Percentiles rank a stretch among this genome's conserved stretches.
Conservation (phyloP, 768 basidiomycete species). For the Hydnomerulius pinastri region DNA sequence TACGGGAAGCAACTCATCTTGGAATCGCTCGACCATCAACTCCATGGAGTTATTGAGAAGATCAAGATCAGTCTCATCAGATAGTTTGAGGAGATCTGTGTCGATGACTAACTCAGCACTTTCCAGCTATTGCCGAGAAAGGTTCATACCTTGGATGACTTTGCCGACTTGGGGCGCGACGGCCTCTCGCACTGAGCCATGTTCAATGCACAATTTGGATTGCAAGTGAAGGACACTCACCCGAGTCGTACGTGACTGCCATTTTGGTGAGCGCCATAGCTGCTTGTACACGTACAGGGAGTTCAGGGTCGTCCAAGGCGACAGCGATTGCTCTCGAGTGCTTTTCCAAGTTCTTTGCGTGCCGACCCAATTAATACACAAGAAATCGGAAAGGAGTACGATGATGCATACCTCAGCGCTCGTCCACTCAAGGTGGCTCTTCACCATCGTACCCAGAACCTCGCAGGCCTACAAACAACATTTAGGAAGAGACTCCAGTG, state of each 20-base stretch:
- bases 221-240: constrained; percentile 36
- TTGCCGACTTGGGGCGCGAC: constrained; percentile 81
- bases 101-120: background rate
- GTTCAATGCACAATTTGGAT: background rate
- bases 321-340: constrained; percentile 66
- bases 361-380: background rate
- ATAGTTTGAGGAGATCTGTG: constrained; percentile 80
- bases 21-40: constrained; percentile 83
- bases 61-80: constrained; percentile 91
- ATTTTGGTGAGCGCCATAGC: constrained; percentile 80
- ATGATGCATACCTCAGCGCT: constrained; percentile 52
- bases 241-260: constrained; percentile 61
- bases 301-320: constrained; percentile 74
- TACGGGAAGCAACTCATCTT: constrained; percentile 81
- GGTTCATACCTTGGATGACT: constrained; percentile 72
- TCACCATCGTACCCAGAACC: constrained; percentile 73
- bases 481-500: background rate
- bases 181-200: constrained; percentile 58
- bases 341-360: constrained; percentile 54
- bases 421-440: constrained; percentile 66
- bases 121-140: background rate
- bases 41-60: constrained; percentile 83
- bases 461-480: constrained; percentile 65
- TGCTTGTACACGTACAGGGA: constrained; percentile 85
- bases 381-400: background rate